Base-by-base conservation (phyloP, 2,329 filamentous ascomycete species). In the Nothophoma quercina region DNA sequence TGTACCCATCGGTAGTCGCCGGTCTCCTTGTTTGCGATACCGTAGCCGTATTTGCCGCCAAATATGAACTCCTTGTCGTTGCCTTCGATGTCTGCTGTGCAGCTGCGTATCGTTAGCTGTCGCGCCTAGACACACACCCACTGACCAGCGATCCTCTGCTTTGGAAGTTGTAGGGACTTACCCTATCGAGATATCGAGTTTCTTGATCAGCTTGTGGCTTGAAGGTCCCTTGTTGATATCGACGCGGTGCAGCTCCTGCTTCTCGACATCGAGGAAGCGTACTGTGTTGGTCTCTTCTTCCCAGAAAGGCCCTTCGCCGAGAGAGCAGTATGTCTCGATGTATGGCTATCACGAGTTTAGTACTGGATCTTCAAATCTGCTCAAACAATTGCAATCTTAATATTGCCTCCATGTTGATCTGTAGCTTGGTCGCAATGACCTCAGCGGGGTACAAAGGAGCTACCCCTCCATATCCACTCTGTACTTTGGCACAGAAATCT, bases 211-310 rank as follows among this genome's bases (percentile, higher is more conserved):
- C 59, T 74, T 75, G 69, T 83, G 70, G 29, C 88, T 90, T 4
- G 77, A 76, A 13, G 85, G 84, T 0, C 88, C 89, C 53, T 83
- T 77, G 39, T 74, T 70, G 19, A 96, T 79, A 64, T 90, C 83
- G 54, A 95, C 81, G 39, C 83, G 82, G 77, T 95, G 88, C 36
- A 96, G 70, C 56, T 86, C 85, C 70, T 89, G 83, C 70, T 88
- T 85, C 73, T 88, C 88, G 75, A 96, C 93, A 75, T 97, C 93
- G 56, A 93, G 85, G 72, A 91, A 92, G 59, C 90, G 88, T 52
- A 93, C 77, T 38, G 79, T 82, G 71, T 89, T 82, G 42, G 82
- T 85, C 18, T 77, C 77, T 52, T 82, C 78, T 72, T 92, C 88
- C 77, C 86, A 91, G 76, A 86, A 91, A 1, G 89, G 89, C 0